A percentile compares a stretch with the other conserved stretches of the same genome.
These are phyloP conservation scores for Xylaria nigripes DNA, from an alignment of 495 filamentous ascomycete genomes.

Conservation along the genomic window DNA sequence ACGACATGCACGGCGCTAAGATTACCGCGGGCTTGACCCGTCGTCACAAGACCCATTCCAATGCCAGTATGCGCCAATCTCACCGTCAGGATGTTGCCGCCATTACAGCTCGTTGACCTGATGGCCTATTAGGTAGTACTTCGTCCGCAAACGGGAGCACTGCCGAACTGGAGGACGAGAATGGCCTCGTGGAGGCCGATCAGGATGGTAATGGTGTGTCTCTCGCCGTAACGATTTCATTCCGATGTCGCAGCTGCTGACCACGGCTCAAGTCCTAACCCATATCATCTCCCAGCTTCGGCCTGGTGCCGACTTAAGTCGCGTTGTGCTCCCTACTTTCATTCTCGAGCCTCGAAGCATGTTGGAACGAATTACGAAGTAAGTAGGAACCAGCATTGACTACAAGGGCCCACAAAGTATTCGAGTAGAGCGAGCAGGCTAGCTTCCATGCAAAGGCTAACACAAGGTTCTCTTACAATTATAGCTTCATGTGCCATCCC, in stretches of 20 bases:
- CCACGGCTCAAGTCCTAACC: slow-evolving; percentile 56
- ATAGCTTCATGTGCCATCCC: slow-evolving; percentile 98
- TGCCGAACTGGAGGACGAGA: slow-evolving; percentile 58
- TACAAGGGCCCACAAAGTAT: background rate
- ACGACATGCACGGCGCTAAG: slow-evolving; percentile 22
- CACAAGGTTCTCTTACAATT: slow-evolving; percentile 17
- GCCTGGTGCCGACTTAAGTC: slow-evolving; percentile 88
- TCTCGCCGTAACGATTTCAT: background rate
- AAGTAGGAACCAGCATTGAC: slow-evolving; percentile 14
- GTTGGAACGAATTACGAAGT: slow-evolving; percentile 99
- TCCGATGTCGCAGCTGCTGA: slow-evolving; percentile 5
- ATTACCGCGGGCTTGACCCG: slow-evolving; percentile 22
- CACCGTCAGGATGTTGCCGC: background rate
- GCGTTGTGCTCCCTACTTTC: slow-evolving; percentile 92
- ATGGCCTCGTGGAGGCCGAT: slow-evolving; percentile 62
- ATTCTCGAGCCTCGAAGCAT: slow-evolving; percentile 96
- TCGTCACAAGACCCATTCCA: slow-evolving; percentile 22
- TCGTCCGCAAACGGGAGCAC: slow-evolving; percentile 37
- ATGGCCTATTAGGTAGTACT: slow-evolving; percentile 34
- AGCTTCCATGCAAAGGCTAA: slow-evolving; percentile 7
- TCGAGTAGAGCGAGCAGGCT: background rate
- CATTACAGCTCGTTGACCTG: background rate
- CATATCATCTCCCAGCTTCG: slow-evolving; percentile 97
- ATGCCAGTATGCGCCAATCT: slow-evolving; percentile 21
- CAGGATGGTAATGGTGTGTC: slow-evolving; percentile 57